Evolutionary conservation across 164 flowering plant species (phyloP).

Genomic region (Sextonia rubra): DNA sequence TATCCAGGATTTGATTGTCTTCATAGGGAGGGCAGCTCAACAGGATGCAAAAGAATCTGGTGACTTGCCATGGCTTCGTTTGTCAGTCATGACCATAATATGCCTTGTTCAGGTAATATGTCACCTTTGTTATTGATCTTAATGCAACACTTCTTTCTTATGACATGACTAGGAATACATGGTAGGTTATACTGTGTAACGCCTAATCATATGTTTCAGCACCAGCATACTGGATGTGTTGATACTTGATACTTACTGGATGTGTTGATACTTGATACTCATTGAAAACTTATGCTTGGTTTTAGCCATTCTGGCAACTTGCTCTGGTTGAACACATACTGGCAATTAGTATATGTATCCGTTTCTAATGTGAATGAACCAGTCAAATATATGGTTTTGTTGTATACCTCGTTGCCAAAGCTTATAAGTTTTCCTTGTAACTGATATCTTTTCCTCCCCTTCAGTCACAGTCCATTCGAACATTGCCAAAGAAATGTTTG

Average conservation of each 20-base stretch:
- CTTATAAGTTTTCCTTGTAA: not conserved
- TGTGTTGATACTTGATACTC: not conserved
- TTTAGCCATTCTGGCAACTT: too few species aligned
- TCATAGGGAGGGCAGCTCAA: slow-evolving; percentile 49
- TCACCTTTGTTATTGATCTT: not conserved
- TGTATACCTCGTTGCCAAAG: not conserved
- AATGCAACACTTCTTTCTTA: not conserved
- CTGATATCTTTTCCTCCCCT: slow-evolving; percentile 3
- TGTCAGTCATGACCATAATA: slow-evolving; percentile 61
- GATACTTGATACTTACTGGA: not conserved
- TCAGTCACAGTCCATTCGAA: slow-evolving; percentile 57
- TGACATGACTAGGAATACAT: not conserved
- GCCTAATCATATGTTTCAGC: too few species aligned
- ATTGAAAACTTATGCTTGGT: too few species aligned
- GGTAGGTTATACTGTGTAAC: too few species aligned
- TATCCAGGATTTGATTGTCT: slow-evolving; percentile 47
- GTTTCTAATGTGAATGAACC: not conserved
- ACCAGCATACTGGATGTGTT: not conserved
- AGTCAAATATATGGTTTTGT: not conserved
- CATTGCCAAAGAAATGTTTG: slow-evolving; percentile 60
- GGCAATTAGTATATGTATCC: not conserved
- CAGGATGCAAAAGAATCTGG: slow-evolving; percentile 50
- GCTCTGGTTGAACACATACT: too few species aligned
- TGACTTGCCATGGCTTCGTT: slow-evolving; percentile 60
- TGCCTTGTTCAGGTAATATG: slow-evolving; percentile 72